Evolutionary conservation across 345 rosid species (phyloP), one percentile per base, ranked within the genome.

Genomic region (Acer yangbiense): DNA sequence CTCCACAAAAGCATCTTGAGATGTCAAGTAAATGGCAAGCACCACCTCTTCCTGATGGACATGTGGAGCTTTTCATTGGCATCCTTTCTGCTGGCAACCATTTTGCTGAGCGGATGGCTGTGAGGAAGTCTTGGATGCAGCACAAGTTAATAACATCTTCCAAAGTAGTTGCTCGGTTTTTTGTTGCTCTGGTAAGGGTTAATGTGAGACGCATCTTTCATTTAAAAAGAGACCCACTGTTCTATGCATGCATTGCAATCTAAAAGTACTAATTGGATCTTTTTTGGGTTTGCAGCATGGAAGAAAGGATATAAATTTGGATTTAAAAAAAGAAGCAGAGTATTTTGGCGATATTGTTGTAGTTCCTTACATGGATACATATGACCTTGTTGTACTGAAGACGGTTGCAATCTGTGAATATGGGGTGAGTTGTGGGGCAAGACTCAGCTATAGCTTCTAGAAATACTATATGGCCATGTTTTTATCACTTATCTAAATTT

Each of bases 351-450:
- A 96, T 85, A 86, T 96, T 78, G 92, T 94, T 71, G 83, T 94
- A 50, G 97, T 96, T 78, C 99, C 98, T 7, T 96, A 94, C 86
- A 91, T 96, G 98, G 99, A 96, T 79, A 90, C 92, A 78, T 96
- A 96, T 78, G 98, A 96, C 75, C 98, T 95, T 61, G 98, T 94
- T 76, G 99, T 92, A 4, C 84, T 96, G 63, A 96, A 96, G 84
- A 96, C 99, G 3, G 97, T 96, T 84, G 99, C 99, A 65, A 96
- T 96, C 68, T 94, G 97, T 7, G 98, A 94, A 87, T 94, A 91
- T 83, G 98, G 97, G 94, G 99, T 95, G 82, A 85, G 90, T 78
- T 54, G 27, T 76, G 21, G 66, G 27, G 41, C 44, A 55, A 68
- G 57, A 69, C 41, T 39, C 25, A 48, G 14, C 20, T 62, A 39